Percentiles rank a stretch among this genome's conserved stretches.
Evolutionary conservation across 441 rosid genomes (phyloP).

Genomic region (Euphorbia corollata): DNA sequence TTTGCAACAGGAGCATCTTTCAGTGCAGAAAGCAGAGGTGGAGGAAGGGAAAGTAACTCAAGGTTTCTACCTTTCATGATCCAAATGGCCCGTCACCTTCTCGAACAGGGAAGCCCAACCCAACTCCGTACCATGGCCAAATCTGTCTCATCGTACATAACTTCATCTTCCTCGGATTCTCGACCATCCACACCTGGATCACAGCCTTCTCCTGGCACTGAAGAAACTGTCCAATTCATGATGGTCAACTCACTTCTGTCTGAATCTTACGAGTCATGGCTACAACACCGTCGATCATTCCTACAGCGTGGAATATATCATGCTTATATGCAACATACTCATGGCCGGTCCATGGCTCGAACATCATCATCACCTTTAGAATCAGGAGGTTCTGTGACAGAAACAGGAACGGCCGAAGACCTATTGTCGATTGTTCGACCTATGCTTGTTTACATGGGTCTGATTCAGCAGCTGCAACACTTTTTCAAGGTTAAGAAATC

Average conservation of each 20-base stretch:
- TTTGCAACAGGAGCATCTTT: conserved; percentile 99
- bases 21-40: conserved; percentile 84
- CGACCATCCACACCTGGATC: conserved; percentile 49
- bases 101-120: conserved; percentile 84
- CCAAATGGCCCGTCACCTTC: conserved; percentile 98
- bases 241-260: conserved; percentile 97
- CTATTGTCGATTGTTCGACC: conserved; percentile 63
- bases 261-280: conserved; percentile 91
- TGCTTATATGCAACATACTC: conserved; percentile 90
- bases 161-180: conserved; percentile 51
- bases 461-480: conserved; percentile 92
- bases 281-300: conserved; percentile 83
- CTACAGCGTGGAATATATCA: conserved; percentile 92
- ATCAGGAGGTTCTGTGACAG: conserved; percentile 39
- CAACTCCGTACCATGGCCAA: conserved; percentile 82
- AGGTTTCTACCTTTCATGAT: conserved; percentile 94
- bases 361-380: conserved; percentile 33
- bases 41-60: conserved; percentile 99
- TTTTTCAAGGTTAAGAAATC: conserved; percentile 68
- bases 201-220: conserved; percentile 60
- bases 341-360: conserved; percentile 54
- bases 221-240: conserved; percentile 97
- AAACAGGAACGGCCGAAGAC: conserved; percentile 41
- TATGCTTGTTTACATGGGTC: conserved; percentile 92
- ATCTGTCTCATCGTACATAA: conserved; percentile 61